Conservation (phyloP, 2,329 filamentous ascomycete species). For the Fusarium gaditjirri region DNA sequence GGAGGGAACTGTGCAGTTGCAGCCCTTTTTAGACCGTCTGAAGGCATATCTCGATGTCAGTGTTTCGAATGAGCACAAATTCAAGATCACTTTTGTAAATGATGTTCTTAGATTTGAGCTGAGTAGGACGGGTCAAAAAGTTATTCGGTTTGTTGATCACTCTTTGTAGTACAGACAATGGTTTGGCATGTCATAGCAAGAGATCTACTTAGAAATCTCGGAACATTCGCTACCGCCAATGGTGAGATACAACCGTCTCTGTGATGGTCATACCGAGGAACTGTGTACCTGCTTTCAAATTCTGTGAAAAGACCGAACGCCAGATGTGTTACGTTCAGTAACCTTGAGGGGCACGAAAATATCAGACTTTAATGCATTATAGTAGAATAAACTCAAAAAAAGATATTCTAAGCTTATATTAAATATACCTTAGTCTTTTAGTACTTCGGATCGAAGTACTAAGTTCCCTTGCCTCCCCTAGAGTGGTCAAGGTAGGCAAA, state of each 20-base stretch:
- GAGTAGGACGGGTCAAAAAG: conserved; percentile 42
- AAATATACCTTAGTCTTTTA: too few species aligned
- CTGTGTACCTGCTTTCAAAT: neutral
- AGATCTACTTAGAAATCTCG: neutral
- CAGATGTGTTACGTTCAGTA: neutral
- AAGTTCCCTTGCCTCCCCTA: too few species aligned
- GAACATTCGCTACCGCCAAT: rapidly evolving
- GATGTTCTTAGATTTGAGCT: conserved; percentile 47
- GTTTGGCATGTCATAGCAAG: rapidly evolving
- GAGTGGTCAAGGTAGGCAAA: too few species aligned
- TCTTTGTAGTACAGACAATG: neutral
- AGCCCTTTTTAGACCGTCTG: conserved; percentile 2
- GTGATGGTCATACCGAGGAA: too few species aligned
- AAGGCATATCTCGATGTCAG: neutral
- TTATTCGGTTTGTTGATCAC: conserved; percentile 46
- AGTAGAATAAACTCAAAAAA: too few species aligned
- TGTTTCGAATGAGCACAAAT: conserved; percentile 46
- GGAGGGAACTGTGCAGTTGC: conserved; percentile 16
- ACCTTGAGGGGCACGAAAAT: neutral
- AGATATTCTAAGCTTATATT: too few species aligned
- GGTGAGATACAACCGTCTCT: rapidly evolving
- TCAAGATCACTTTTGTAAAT: conserved; percentile 48
- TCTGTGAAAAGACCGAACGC: neutral
- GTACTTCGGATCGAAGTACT: too few species aligned
- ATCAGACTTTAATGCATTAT: too few species aligned